These are phyloP conservation scores for Usnea hakonensis DNA, from an alignment of 495 filamentous ascomycete species.

Conservation along the genomic window DNA sequence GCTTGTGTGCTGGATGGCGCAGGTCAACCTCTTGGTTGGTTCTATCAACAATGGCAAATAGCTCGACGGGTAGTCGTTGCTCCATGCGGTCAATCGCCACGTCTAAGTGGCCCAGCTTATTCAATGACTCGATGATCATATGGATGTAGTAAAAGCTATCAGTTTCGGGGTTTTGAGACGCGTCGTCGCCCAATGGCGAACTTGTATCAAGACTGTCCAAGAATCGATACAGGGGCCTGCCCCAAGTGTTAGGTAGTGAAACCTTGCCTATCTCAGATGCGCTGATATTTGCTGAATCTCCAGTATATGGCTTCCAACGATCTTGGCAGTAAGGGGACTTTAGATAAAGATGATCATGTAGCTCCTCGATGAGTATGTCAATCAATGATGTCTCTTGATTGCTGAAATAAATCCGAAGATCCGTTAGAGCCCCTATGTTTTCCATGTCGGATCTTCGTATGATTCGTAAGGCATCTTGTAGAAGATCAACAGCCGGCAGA, in stretches of 20 bases:
- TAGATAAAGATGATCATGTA: conserved; percentile 94
- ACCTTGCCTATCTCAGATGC: conserved; percentile 10
- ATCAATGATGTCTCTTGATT: conserved; percentile 89
- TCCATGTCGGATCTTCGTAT: conserved; percentile 84
- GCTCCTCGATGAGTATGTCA: conserved; percentile 90
- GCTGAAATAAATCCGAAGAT: conserved; percentile 77
- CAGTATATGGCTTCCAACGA: conserved; percentile 63
- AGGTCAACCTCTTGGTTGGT: conserved; percentile 90
- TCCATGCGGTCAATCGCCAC: conserved; percentile 82
- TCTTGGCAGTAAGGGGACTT: conserved; percentile 95
- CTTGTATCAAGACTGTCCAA: conserved; percentile 72
- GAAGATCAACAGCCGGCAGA: conserved; percentile 79
- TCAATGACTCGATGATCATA: conserved; percentile 78
- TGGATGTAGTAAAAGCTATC: conserved; percentile 91
- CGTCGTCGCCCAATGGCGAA: conserved; percentile 68
- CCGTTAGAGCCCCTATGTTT: conserved; percentile 79
- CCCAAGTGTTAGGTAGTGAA: conserved; percentile 31
- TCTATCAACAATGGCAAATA: conserved; percentile 89
- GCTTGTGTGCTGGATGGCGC: conserved; percentile 65
- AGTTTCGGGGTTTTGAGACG: conserved; percentile 84
- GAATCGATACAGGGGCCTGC: conserved; percentile 66
- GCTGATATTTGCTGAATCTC: conserved; percentile 11
- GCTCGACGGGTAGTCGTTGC: conserved; percentile 84
- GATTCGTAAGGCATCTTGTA: conserved; percentile 76
- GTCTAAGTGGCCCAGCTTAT: conserved; percentile 78